Base-by-base conservation (phyloP, 176 grass and related monocot genomes). In the Aegilops tauschii region DNA sequence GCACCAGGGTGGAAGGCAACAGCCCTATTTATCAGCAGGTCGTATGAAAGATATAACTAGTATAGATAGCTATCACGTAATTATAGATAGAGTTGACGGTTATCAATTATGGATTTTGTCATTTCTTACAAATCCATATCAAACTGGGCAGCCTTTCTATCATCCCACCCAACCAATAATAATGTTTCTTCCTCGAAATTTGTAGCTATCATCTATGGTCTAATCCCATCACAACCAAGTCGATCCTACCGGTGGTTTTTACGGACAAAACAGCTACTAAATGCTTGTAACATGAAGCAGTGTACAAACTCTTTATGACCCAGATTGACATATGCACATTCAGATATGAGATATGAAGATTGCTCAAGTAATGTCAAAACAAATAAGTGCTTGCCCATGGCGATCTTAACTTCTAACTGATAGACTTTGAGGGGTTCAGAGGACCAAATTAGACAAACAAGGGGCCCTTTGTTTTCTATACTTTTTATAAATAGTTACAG, bases 261-360 rank as follows among this genome's bases (percentile, higher is more conserved):
- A 36, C 12, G 23, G 42, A 75, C 40, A 23, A 39, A 73, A 50
- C 2, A 14, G 47, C 27, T 36, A 83, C 14, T 54, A 16, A 54
- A 54, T 54, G 12, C 9, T 61, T 34, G 28, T 75, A 87, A 74
- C 40, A 39, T 18, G 16, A 42, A 66, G 3, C 30, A 40, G 45
- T 31, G 42, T 25, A 65, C 2, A 34, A 30, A 80, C 20, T 36
- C 30, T 73, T 32, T 81, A 73, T n/a, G 7, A 62, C 63, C 20
- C 52, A 88, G 36, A 82, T 83, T 39, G 27, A 44, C 39, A 70
- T 18, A 35, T 32, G 29, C 36, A 47, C 23, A 59, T 84, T 77
- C 44, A 34, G 32, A 34, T 34, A 34, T 34, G 32, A 25, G 32
- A 25, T 79, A 62, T 14, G 31, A 78, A 78, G n/a, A 68, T 68